Evolutionary conservation across 306 rosid species (phyloP).

Genomic region (Aeschynomene evenia): DNA sequence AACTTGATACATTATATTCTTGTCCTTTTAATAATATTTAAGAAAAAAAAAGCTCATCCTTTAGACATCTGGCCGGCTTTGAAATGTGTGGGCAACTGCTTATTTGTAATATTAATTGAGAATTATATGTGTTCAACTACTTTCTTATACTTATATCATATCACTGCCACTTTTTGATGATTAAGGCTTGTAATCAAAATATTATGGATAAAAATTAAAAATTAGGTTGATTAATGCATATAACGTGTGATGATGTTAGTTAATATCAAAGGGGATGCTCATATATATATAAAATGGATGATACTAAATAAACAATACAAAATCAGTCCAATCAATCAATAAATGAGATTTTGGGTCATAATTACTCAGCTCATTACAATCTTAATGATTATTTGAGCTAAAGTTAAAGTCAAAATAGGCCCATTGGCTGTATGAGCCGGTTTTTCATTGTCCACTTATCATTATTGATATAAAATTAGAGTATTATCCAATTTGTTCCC

Average conservation of each 20-base stretch:
- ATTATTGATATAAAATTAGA: too few relatives aligned
- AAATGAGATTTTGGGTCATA: too few relatives aligned
- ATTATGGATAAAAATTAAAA: neutral
- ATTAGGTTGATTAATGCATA: neutral
- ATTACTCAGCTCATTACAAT: too few relatives aligned
- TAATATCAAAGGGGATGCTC: slow-evolving; percentile 22
- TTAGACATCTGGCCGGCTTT: too few relatives aligned
- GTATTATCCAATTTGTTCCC: too few relatives aligned
- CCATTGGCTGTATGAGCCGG: too few relatives aligned
- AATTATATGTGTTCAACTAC: neutral
- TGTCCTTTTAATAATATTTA: neutral
- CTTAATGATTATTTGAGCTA: too few relatives aligned
- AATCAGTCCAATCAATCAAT: too few relatives aligned
- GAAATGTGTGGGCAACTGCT: slow-evolving; percentile 1
- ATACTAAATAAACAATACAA: too few relatives aligned
- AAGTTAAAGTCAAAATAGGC: too few relatives aligned
- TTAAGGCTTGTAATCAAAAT: slow-evolving; percentile 16
- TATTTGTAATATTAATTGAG: neutral
- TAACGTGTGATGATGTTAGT: slow-evolving; percentile 11
- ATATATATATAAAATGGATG: too few relatives aligned
- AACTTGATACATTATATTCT: neutral
- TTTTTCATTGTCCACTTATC: too few relatives aligned
- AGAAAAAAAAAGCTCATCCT: neutral
- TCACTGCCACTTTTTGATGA: slow-evolving; percentile 25
- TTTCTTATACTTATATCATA: neutral